These are phyloP conservation scores for Panicum hallii DNA, from an alignment of 202 grass and related monocot genomes.

Conservation along the genomic window DNA sequence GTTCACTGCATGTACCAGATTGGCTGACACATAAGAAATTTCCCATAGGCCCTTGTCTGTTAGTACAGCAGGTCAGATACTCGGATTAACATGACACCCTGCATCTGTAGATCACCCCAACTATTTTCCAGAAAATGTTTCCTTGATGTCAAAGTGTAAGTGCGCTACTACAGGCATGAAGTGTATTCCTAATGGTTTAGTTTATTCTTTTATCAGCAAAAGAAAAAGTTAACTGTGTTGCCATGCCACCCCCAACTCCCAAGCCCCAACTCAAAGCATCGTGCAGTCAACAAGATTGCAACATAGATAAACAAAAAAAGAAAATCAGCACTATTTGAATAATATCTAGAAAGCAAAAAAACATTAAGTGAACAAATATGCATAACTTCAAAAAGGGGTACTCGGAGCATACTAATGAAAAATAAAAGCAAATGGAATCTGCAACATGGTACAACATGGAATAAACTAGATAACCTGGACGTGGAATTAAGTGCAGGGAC, in stretches of 20 bases:
- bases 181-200: neutral
- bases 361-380: neutral
- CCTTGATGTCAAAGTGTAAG: neutral
- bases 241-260: neutral
- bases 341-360: neutral
- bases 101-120: neutral
- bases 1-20: neutral
- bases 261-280: conserved; percentile 10
- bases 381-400: neutral
- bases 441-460: conserved; percentile 5
- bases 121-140: neutral
- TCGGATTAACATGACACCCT: neutral
- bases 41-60: neutral
- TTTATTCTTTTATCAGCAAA: neutral
- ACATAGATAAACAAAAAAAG: neutral
- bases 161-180: neutral
- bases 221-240: neutral
- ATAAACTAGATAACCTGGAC: neutral
- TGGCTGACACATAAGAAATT: conserved; percentile 37
- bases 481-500: neutral
- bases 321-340: conserved; percentile 12
- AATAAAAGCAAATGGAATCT: conserved; percentile 15
- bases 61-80: conserved; percentile 22
- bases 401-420: neutral
- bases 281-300: neutral